Conservation (phyloP, 75 land plant species). For the Gnetum montanum region DNA sequence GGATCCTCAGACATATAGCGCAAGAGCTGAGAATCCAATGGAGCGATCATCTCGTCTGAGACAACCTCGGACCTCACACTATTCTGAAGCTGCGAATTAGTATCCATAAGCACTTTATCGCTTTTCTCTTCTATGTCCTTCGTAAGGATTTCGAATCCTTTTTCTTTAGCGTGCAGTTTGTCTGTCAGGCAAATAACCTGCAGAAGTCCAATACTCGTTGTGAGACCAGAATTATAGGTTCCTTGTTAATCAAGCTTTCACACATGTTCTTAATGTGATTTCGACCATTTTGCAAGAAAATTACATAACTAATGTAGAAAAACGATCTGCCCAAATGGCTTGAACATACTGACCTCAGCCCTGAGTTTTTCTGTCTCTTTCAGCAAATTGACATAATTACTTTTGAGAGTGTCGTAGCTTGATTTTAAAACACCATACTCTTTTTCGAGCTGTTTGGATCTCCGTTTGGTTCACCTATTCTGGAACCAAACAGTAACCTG, state of each 20-base stretch:
- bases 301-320: too few species aligned
- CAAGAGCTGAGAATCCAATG: not conserved
- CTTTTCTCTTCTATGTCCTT: not conserved
- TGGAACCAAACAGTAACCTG: constrained; percentile 34
- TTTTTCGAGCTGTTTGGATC: constrained; percentile 9
- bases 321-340: too few species aligned
- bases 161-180: not conserved
- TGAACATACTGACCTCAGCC: too few species aligned
- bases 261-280: too few species aligned
- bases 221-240: too few species aligned
- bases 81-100: not conserved
- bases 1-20: not conserved
- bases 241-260: too few species aligned
- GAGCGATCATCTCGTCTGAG: not conserved
- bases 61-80: not conserved
- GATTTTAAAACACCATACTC: constrained; percentile 23
- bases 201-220: too few species aligned
- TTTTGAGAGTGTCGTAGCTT: constrained; percentile 13
- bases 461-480: constrained; percentile 23
- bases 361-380: not conserved
- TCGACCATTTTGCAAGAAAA: too few species aligned
- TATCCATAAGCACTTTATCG: not conserved
- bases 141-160: not conserved
- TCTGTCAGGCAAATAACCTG: constrained; percentile 3
- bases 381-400: not conserved